Base-by-base conservation (phyloP, 2,329 filamentous ascomycete species). In the Xylaria sp. region DNA sequence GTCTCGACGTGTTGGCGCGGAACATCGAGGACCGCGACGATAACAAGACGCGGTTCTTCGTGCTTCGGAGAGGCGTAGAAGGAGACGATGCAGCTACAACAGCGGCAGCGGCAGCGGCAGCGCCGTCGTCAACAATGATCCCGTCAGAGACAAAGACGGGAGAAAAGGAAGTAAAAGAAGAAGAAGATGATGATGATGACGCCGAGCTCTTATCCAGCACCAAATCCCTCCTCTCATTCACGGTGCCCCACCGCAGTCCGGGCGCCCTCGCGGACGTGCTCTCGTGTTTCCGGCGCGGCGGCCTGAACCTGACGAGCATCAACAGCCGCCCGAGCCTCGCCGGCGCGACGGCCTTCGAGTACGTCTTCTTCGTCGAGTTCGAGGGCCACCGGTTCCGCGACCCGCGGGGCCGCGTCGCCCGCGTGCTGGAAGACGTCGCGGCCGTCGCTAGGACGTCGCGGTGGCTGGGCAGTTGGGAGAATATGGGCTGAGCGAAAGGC, bases 361-460 rank as follows among this genome's bases (percentile, higher is more conserved):
- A 98, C 82, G 88, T 98, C 46, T 98, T 98, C 82, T 94, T 98
- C 78, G 90, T 98, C 37, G 95, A 98, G 84, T 94, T 97, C 75
- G 88, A 92, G 78, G 91, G 92, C 1, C 86, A 89, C 78, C 82
- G 81, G 73, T 75, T 79, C 65, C 79, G 81, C 58, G 88, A 89
- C 74, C 83, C 84, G 1, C 84, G 86, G 62, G 87, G 85, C 3
- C 84, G 84, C 70, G 90, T 94, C 18, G 85, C 87, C 68, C 81
- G 81, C 25, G 91, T 89, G 32, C 80, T 94, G 77, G 82, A 82
- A 60, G 86, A 87, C 72, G 83, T 94, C 72, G 82, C 81, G 1
- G 78, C 78, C 37, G 86, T 89, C 71, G 89, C 89, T n/a, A 82
- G 88, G 79, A 84, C 81, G 56, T 91, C 87, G 84, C 86, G 90